phyloP scores from a whole-genome alignment of 805 yeast species.

The Ogataea saltuana region DNA sequence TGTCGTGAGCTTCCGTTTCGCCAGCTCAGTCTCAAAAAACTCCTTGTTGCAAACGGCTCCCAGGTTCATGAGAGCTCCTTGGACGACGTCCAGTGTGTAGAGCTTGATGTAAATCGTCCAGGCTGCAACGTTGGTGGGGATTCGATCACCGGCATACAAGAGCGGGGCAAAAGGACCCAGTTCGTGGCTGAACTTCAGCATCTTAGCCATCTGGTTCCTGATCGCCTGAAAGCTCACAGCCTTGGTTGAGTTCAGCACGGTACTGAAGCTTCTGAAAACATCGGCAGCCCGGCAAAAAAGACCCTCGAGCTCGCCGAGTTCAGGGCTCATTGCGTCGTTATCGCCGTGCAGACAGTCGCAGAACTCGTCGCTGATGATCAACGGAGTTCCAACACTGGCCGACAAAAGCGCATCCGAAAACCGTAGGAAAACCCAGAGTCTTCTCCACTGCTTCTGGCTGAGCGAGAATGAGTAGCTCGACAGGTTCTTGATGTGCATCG shows the following conservation, averaged over 20 bases:
- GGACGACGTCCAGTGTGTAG: constrained; percentile 9
- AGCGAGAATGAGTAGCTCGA: constrained; percentile 5
- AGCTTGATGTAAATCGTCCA: constrained; percentile 11
- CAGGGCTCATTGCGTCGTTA: not conserved
- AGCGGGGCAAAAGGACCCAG: constrained; percentile 9
- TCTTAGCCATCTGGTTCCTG: not conserved
- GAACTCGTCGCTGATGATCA: constrained; percentile 23
- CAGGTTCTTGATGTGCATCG: constrained; percentile 3
- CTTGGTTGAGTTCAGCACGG: constrained; percentile 9
- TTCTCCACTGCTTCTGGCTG: constrained; percentile 10
- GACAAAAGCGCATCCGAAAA: constrained; percentile 23
- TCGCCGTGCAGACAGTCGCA: constrained; percentile 14
- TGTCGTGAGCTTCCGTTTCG: constrained; percentile 1
- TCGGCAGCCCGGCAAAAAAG: not conserved
- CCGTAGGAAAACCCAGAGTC: constrained; percentile 21
- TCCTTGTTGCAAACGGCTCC: constrained; percentile 2
- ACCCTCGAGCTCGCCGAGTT: constrained; percentile 1
- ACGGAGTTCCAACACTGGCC: constrained; percentile 21
- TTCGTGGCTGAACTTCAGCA: constrained; percentile 6
- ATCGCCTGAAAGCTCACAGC: not conserved
- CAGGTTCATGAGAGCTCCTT: constrained; percentile 8
- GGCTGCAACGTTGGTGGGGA: constrained; percentile 6
- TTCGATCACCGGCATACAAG: not conserved
- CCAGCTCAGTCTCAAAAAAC: constrained; percentile 8
- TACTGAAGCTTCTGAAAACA: constrained; percentile 2